These are phyloP conservation scores for Cladophialophora immunda DNA, from an alignment of 2,329 filamentous ascomycete genomes.

Conservation along the genomic window DNA sequence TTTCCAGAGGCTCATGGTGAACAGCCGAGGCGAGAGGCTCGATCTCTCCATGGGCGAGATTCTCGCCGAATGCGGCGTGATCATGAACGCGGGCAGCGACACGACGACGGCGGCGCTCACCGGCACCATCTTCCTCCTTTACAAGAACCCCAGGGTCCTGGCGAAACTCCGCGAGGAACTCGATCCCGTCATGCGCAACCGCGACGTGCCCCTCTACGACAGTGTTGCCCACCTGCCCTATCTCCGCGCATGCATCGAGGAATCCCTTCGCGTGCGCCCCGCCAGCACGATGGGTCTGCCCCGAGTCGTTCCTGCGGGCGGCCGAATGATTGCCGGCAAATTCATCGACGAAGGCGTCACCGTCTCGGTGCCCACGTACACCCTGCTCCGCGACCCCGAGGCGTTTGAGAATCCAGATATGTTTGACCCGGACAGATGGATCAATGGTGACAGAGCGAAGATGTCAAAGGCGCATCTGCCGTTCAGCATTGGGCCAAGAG, in stretches of 20 bases:
- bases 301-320: slow-evolving; percentile 27
- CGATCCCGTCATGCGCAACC: slow-evolving; percentile 11
- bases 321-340: slow-evolving; percentile 30
- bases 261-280: slow-evolving; percentile 35
- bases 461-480: slow-evolving; percentile 45
- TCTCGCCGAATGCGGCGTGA: slow-evolving; percentile 31
- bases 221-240: slow-evolving; percentile 24
- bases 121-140: slow-evolving; percentile 31
- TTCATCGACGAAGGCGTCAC: slow-evolving; percentile 31
- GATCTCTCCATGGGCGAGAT: slow-evolving; percentile 28
- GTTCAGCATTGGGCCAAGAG: slow-evolving; percentile 74
- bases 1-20: slow-evolving; percentile 29
- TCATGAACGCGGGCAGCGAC: slow-evolving; percentile 36
- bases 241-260: slow-evolving; percentile 37
- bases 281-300: slow-evolving; percentile 30
- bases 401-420: slow-evolving; percentile 19
- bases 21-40: slow-evolving; percentile 24
- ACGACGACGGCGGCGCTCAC: slow-evolving; percentile 33
- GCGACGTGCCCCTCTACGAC: slow-evolving; percentile 19
- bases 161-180: slow-evolving; percentile 29
- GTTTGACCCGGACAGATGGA: slow-evolving; percentile 28
- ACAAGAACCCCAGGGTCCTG: slow-evolving; percentile 27
- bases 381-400: slow-evolving; percentile 23
- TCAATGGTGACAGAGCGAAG: slow-evolving; percentile 17
- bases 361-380: slow-evolving; percentile 34